Conservation (phyloP, 2,329 filamentous ascomycete species). For the Leptographium lundbergii region DNA sequence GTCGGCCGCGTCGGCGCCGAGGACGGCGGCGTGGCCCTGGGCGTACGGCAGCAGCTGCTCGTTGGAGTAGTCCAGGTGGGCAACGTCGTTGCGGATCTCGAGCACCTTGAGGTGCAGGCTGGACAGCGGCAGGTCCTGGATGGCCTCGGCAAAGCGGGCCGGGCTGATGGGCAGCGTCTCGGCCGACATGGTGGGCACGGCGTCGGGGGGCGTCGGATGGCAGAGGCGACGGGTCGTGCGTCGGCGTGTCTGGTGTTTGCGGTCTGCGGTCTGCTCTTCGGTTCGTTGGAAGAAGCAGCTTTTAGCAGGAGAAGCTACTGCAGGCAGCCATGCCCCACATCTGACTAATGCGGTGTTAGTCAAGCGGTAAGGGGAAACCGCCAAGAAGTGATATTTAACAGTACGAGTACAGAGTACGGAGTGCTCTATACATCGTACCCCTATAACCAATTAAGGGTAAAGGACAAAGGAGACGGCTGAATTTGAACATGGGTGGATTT, state of each 20-base stretch:
- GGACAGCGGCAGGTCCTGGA: constrained; percentile 52
- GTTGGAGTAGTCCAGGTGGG: constrained; percentile 63
- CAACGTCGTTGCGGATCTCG: constrained; percentile 63
- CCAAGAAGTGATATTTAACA: too few species aligned
- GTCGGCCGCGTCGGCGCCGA: constrained; percentile 16
- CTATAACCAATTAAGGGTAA: too few species aligned
- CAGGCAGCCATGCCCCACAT: background rate
- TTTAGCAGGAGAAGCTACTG: background rate
- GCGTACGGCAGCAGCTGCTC: constrained; percentile 59
- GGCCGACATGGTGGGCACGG: constrained; percentile 39
- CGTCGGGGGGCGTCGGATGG: background rate
- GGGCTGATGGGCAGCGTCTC: constrained; percentile 48
- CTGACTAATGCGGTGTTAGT: background rate
- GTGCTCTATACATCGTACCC: too few species aligned
- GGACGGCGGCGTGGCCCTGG: constrained; percentile 28
- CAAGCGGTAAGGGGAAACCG: too few species aligned
- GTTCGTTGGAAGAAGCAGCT: background rate
- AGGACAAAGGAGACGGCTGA: too few species aligned
- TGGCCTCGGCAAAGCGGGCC: constrained; percentile 51
- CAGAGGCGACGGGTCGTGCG: background rate
- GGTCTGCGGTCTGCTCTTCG: background rate
- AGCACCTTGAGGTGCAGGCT: constrained; percentile 62
- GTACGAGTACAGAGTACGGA: too few species aligned
- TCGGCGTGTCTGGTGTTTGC: background rate
- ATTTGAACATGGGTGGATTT: too few species aligned